phyloP scores from a whole-genome alignment of 306 rosid genomes.

The Malus sylvestris region DNA sequence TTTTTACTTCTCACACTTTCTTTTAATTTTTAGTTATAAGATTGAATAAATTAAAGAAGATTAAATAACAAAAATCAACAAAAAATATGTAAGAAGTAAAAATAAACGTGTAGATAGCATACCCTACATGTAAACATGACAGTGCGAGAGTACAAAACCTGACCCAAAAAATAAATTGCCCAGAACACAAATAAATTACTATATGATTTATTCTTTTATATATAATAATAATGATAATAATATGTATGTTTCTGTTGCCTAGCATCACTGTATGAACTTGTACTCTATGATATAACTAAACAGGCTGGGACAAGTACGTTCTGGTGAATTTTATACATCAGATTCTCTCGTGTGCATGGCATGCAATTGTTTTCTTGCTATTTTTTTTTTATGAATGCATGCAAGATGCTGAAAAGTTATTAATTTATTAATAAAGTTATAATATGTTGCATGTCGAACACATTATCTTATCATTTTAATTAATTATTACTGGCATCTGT shows the following conservation, averaged over 20 bases:
- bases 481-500: neutral
- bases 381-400: constrained; percentile 33
- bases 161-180: neutral
- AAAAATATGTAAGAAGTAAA: too few relatives aligned
- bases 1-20: accelerated
- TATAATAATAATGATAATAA: neutral
- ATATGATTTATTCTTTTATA: neutral
- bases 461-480: too few relatives aligned
- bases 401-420: constrained; percentile 14
- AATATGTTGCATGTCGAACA: neutral
- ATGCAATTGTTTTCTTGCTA: constrained; percentile 42
- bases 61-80: too few relatives aligned
- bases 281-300: neutral
- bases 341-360: constrained; percentile 46
- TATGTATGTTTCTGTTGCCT: constrained; percentile 7
- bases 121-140: neutral
- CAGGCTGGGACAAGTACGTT: constrained; percentile 7
- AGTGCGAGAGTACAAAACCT: constrained; percentile 1
- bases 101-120: too few relatives aligned
- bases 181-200: neutral
- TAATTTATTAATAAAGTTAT: too few relatives aligned
- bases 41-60: too few relatives aligned
- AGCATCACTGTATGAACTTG: neutral
- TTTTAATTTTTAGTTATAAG: accelerated
- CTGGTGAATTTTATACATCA: constrained; percentile 11